A percentile compares a stretch with the other conserved stretches of the same genome.
These are phyloP conservation scores for Pulveroboletus sp. DNA, from an alignment of 768 basidiomycete genomes.

Conservation along the genomic window DNA sequence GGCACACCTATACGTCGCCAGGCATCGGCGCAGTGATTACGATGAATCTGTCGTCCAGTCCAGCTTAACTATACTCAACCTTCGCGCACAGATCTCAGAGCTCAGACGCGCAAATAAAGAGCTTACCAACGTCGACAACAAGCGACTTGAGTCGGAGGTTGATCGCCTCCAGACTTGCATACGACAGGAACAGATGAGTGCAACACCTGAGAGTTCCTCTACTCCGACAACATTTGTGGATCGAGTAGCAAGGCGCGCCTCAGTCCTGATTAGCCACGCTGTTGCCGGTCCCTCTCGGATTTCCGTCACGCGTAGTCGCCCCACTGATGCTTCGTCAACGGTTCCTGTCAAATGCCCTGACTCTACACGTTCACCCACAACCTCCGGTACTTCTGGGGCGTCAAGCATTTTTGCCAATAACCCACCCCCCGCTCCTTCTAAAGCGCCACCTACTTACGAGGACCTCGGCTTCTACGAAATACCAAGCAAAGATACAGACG, in stretches of 20 bases:
- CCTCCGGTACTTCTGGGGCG: slow-evolving; percentile 5
- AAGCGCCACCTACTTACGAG: slow-evolving; percentile 5
- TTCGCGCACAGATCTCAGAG: slow-evolving; percentile 38
- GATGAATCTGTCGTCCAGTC: slow-evolving; percentile 43
- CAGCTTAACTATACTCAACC: slow-evolving; percentile 43
- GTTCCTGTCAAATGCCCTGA: not conserved
- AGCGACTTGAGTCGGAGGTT: slow-evolving; percentile 25
- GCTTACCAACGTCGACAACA: slow-evolving; percentile 21
- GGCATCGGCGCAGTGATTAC: slow-evolving; percentile 15
- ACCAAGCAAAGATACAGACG: not conserved
- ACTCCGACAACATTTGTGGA: not conserved
- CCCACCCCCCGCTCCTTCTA: slow-evolving; percentile 20
- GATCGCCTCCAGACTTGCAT: slow-evolving; percentile 14
- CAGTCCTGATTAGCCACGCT: slow-evolving; percentile 15
- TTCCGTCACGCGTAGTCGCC: not conserved
- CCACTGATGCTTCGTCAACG: not conserved
- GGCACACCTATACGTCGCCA: slow-evolving; percentile 49
- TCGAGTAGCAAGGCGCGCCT: not conserved
- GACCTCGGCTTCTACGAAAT: slow-evolving; percentile 7
- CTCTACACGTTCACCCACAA: not conserved
- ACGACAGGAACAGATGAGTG: slow-evolving; percentile 10
- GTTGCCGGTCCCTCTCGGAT: slow-evolving; percentile 22
- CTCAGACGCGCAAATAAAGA: slow-evolving; percentile 31
- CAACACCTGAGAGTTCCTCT: not conserved
- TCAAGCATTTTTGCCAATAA: slow-evolving; percentile 26